Evolutionary conservation across 257 asterid species (phyloP).

Genomic region (Penstemon eatonii): DNA sequence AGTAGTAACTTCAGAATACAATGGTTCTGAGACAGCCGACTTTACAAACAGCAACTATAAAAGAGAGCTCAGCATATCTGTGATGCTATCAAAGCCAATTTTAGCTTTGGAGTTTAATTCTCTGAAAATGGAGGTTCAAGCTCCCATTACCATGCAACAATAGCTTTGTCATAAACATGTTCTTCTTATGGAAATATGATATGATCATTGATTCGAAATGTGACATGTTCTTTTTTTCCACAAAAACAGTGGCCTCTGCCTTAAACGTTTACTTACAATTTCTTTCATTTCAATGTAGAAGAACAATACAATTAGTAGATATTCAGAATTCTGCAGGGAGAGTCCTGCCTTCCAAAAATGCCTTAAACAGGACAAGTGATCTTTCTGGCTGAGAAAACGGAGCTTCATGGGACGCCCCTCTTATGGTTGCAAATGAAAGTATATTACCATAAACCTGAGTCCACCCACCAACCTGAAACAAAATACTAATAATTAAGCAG

Average conservation of each 20-base stretch:
- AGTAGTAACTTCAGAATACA: slow-evolving; percentile 23
- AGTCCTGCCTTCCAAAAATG: slow-evolving; percentile 68
- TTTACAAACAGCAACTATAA: slow-evolving; percentile 28
- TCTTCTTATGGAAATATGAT: too few relatives aligned
- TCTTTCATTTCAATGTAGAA: neutral
- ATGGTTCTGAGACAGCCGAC: slow-evolving; percentile 14
- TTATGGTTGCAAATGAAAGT: slow-evolving; percentile 64
- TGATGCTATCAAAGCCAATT: slow-evolving; percentile 82
- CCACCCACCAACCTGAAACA: slow-evolving; percentile 78
- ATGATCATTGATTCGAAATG: too few relatives aligned
- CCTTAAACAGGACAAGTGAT: slow-evolving; percentile 69
- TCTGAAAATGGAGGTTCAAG: slow-evolving; percentile 81
- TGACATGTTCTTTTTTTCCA: neutral
- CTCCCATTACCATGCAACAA: slow-evolving; percentile 55
- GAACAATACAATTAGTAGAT: neutral
- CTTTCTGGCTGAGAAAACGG: slow-evolving; percentile 86
- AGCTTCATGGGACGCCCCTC: slow-evolving; percentile 88
- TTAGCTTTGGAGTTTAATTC: slow-evolving; percentile 70
- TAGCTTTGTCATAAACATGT: neutral
- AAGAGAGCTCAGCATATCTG: slow-evolving; percentile 62
- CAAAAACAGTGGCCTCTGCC: slow-evolving; percentile 16
- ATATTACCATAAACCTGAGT: slow-evolving; percentile 60
- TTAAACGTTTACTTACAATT: slow-evolving; percentile 35
- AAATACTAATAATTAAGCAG: neutral
- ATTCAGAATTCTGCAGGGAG: slow-evolving; percentile 58